Evolutionary conservation across 768 basidiomycete genomes (phyloP).

Genomic region (Tylopilus balloui): DNA sequence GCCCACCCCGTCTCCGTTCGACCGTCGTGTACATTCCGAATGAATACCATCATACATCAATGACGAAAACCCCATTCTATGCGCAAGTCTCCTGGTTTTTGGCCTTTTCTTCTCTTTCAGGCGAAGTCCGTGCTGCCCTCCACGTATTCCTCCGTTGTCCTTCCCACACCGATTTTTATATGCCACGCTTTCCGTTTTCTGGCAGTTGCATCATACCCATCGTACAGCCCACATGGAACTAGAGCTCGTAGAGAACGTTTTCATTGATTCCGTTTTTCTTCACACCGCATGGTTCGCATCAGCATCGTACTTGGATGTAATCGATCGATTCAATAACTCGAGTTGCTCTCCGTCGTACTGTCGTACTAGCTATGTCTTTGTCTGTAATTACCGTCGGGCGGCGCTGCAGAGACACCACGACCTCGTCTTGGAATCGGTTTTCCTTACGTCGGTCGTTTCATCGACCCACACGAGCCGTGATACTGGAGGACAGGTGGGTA

Average conservation of each 20-base stretch:
- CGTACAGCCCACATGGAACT: constrained; percentile 2
- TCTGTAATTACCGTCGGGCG: constrained; percentile 4
- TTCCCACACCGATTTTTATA: not conserved
- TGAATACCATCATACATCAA: constrained; percentile 4
- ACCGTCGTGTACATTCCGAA: not conserved
- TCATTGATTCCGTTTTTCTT: not conserved
- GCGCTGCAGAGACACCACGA: not conserved
- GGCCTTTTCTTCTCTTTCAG: not conserved
- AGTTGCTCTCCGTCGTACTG: not conserved
- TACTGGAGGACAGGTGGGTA: too few species aligned
- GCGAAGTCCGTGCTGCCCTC: not conserved
- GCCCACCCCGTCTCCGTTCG: not conserved
- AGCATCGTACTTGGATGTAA: not conserved
- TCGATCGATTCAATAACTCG: not conserved
- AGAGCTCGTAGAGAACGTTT: constrained; percentile 1
- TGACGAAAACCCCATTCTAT: constrained; percentile 2
- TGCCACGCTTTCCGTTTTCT: not conserved
- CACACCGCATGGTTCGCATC: not conserved
- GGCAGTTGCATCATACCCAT: not conserved
- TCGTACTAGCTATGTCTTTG: not conserved
- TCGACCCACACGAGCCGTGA: not conserved
- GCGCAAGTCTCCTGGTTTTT: constrained; percentile 3
- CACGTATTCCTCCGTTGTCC: not conserved
- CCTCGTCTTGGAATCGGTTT: not conserved
- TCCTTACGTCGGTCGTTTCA: not conserved